A percentile compares a stretch with the other conserved stretches of the same genome.
Conservation (phyloP, 345 rosid genomes). For the Capsella bursapastoris region DNA sequence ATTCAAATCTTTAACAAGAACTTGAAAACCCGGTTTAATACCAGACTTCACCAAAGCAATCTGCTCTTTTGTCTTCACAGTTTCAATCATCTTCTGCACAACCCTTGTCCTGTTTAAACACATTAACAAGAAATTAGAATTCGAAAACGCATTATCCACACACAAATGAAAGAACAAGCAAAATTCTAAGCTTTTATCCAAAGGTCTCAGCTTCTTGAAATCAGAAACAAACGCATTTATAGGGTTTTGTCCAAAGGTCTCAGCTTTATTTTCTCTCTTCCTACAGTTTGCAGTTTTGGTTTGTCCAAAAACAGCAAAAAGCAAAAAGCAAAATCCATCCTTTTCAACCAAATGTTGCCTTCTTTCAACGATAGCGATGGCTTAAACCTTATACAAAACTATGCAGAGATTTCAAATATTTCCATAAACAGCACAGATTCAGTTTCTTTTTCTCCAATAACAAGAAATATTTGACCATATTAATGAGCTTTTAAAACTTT, state of each 20-base stretch:
- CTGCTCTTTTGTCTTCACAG: slow-evolving; percentile 63
- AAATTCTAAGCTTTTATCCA: slow-evolving; percentile 13
- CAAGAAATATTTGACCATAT: slow-evolving; percentile 15
- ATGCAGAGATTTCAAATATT: slow-evolving; percentile 19
- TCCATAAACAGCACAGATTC: slow-evolving; percentile 27
- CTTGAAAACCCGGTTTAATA: slow-evolving; percentile 63
- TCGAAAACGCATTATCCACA: not conserved
- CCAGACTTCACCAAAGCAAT: slow-evolving; percentile 55
- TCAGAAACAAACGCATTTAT: not conserved
- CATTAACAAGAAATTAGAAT: not conserved
- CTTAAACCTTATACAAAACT: not conserved
- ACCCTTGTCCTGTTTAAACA: slow-evolving; percentile 65
- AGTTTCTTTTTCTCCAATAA: not conserved
- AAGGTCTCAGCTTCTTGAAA: slow-evolving; percentile 21
- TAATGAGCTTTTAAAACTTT: not conserved
- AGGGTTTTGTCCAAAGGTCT: slow-evolving; percentile 26
- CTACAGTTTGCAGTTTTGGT: slow-evolving; percentile 10
- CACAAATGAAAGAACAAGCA: not conserved
- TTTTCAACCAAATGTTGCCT: slow-evolving; percentile 34
- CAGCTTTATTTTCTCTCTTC: slow-evolving; percentile 16
- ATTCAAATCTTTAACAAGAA: slow-evolving; percentile 71
- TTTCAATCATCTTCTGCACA: slow-evolving; percentile 75
- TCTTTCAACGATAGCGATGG: slow-evolving; percentile 13
- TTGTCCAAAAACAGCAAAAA: slow-evolving; percentile 36
- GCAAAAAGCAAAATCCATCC: not conserved